Evolutionary conservation across 768 basidiomycete genomes (phyloP), one percentile per base, ranked within the genome.

Genomic region (Collybia mongolica): DNA sequence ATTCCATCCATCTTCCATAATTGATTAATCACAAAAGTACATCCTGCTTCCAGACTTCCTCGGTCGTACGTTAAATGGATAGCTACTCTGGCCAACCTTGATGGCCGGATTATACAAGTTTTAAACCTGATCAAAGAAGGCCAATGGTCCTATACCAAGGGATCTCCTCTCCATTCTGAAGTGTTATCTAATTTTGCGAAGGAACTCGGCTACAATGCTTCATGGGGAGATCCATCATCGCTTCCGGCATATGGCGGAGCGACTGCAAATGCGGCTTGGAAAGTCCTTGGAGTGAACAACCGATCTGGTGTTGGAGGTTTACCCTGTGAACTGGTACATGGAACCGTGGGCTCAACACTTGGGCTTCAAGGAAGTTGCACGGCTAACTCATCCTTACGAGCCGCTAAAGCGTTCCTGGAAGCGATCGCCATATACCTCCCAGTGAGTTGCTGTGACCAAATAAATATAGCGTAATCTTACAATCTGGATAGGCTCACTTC

Each of bases 41-140:
- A 20, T 22, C 19, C 14, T 26, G 20, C 24, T 46, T 39, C 6
- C 48, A 84, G 83, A 47, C 76, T 86, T 24, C 83, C 82, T 24
- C 71, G 68, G 46, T 81, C 84, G 0, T 89, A 91, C 60, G 81
- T 86, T 28, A 88, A 80, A 67, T 92, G 90, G 90, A 91, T 92
- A 53, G 71, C 70, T 51, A 79, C 82, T 7, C 70, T 92, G 14
- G 89, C 89, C 11, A 78, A 80, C 51, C 65, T 90, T 11, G 90
- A 92, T 59, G 56, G 63, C 15, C 80, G 84, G 23, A 62, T 92
- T 6, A 62, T 88, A 2, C 65, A 69, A 6, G 67, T 76, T 22
- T 69, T 90, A 12, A 81, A 79, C 18, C 71, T 71, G 15, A 59
- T 88, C 32, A 80, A 83, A 41, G 60, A 68, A 6, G 75, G 80